Base-by-base conservation (phyloP, 1,139 yeast genomes). In the Geotrichum klebahnii region DNA sequence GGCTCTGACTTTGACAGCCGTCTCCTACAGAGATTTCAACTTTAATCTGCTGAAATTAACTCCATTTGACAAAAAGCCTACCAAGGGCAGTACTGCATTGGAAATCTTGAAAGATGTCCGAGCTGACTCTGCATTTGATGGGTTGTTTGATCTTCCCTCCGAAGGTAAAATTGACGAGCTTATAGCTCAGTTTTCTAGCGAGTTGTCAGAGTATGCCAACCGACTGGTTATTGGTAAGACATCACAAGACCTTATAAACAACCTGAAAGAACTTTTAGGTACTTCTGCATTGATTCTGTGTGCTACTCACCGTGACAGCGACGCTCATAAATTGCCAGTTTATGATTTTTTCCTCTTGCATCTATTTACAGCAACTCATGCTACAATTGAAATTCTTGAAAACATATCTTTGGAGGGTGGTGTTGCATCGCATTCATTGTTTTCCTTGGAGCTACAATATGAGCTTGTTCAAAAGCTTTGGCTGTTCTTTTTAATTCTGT, bases 331-430 rank as follows among this genome's bases (percentile, higher is more conserved):
- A n/a, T 53, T 59, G 9, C 61, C 63, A 0, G 52, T 43, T 12
- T 64, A 56, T 48, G 62, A 61, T 46, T 66, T 66, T 44, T 61
- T 60, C 46, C 47, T 66, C 22, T 54, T 67, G 22, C 69, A 67
- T 44, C 52, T 62, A 3, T 55, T 67, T 32, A 65, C 69, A 1
- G 58, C 63, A 1, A 43, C 63, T 1, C 68, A 64, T 19, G 69
- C 62, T 14, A 50, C 58, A 5, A 55, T 57, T 2, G 67, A 64
- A 44, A 57, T 64, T 16, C 19, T 61, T 19, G 24, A 24, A 3
- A 45, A 31, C 16, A 43, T 41, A 6, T 9, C 26, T 14, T 22
- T 40, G 5, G 31, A 14, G 1, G 9, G 17, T n/a, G 19, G 29
- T 5, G n/a, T 5, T 12, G n/a, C 24, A 10, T 14, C 29, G 12